Conservation (phyloP, 2,329 filamentous ascomycete genomes). For the Diplocarpon rosae region DNA sequence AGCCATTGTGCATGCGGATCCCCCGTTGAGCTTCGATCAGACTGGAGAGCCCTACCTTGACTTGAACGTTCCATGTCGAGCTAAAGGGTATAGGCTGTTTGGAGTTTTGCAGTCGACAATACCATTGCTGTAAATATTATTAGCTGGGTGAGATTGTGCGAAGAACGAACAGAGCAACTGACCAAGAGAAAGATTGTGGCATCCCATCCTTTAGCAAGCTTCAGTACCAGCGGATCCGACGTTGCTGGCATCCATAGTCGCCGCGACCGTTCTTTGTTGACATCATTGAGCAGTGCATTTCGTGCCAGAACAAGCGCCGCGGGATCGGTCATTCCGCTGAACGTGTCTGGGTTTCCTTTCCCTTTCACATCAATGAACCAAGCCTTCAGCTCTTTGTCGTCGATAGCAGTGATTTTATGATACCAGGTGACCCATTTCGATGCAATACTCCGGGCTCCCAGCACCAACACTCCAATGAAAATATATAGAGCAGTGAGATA, state of each 20-base stretch:
- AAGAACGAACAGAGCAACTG: not conserved
- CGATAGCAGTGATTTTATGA: slow-evolving; percentile 3
- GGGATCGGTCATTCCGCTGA: slow-evolving; percentile 4
- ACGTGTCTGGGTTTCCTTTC: not conserved
- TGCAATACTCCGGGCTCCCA: slow-evolving; percentile 1
- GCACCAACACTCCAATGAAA: not conserved
- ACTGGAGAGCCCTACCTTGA: slow-evolving; percentile 4
- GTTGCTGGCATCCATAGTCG: not conserved
- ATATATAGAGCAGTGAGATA: slow-evolving; percentile 1
- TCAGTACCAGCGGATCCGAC: not conserved
- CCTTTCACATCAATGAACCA: slow-evolving; percentile 4
- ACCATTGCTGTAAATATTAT: not conserved
- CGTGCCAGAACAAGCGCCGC: slow-evolving; percentile 1
- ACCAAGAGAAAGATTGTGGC: slow-evolving; percentile 3
- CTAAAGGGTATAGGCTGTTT: slow-evolving; percentile 3
- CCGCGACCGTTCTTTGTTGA: not conserved
- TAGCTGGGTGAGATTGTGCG: not conserved
- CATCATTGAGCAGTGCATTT: slow-evolving; percentile 1
- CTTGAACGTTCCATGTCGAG: slow-evolving; percentile 5
- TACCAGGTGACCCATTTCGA: slow-evolving; percentile 3
- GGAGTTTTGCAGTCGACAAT: slow-evolving; percentile 2
- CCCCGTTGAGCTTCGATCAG: slow-evolving; percentile 4
- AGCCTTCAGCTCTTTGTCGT: slow-evolving; percentile 2
- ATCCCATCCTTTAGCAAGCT: slow-evolving; percentile 3
- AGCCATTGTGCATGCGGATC: slow-evolving; percentile 3